Conservation (phyloP, 768 basidiomycete genomes). For the Thelephora ganbajun region DNA sequence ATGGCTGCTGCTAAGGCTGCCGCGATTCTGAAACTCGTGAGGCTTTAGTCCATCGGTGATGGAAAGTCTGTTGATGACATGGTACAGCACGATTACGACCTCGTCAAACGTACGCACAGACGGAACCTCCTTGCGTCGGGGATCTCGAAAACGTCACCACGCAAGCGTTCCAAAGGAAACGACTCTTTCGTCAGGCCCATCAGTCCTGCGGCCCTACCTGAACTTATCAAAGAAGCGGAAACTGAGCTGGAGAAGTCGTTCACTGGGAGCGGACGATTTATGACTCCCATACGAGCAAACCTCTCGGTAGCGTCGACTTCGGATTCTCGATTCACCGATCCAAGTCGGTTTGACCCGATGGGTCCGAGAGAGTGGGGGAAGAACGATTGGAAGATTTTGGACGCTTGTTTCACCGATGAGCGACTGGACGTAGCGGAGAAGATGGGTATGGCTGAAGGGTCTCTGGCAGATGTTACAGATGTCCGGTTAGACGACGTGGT, state of each 20-base stretch:
- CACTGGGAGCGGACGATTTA: not conserved
- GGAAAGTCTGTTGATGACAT: constrained; percentile 1
- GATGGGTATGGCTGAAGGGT: constrained; percentile 16
- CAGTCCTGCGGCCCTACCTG: constrained; percentile 40
- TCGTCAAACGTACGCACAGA: constrained; percentile 38
- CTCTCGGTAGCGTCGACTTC: constrained; percentile 6
- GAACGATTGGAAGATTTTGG: constrained; percentile 69
- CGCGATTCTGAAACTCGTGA: constrained; percentile 81
- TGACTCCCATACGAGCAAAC: not conserved
- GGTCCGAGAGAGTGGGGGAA: constrained; percentile 42
- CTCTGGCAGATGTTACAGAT: constrained; percentile 36
- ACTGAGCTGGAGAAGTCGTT: constrained; percentile 4
- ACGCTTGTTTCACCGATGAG: constrained; percentile 67
- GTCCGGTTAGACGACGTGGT: constrained; percentile 47
- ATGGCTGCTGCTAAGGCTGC: constrained; percentile 84
- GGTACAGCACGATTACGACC: constrained; percentile 75
- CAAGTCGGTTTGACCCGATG: constrained; percentile 4
- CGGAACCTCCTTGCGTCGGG: constrained; percentile 16
- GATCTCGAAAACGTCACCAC: constrained; percentile 14
- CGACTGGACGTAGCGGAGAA: constrained; percentile 33
- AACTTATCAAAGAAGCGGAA: constrained; percentile 48
- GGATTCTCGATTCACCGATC: not conserved
- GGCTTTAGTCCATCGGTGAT: constrained; percentile 10
- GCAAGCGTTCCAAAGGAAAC: constrained; percentile 20
- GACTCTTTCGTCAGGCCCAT: constrained; percentile 41